Percentiles rank a stretch among this genome's conserved stretches.
Evolutionary conservation across 306 rosid genomes (phyloP).

Genomic region (Comarum palustre): DNA sequence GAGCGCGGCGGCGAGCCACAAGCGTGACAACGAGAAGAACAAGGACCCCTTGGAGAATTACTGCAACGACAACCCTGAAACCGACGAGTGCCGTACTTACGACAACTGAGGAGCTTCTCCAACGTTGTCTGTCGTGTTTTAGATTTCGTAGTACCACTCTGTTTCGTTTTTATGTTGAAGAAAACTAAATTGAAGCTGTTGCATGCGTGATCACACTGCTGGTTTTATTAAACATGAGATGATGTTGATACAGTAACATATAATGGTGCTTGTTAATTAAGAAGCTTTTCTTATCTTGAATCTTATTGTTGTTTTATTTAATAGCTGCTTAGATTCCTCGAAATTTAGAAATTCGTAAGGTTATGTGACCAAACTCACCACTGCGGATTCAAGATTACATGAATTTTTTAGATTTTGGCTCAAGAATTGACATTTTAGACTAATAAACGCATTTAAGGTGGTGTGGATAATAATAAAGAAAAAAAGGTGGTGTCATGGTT

Average conservation of each 20-base stretch:
- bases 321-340: background rate
- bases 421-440: too few relatives aligned
- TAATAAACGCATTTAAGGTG: too few relatives aligned
- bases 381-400: too few relatives aligned
- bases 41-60: slow-evolving; percentile 73
- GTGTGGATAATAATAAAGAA: too few relatives aligned
- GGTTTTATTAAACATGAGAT: slow-evolving; percentile 3
- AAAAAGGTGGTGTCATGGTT: too few relatives aligned
- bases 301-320: background rate
- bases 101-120: slow-evolving; percentile 42
- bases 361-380: too few relatives aligned
- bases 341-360: background rate
- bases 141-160: slow-evolving; percentile 1
- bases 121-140: slow-evolving; percentile 5
- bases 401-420: too few relatives aligned
- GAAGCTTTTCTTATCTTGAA: background rate
- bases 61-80: slow-evolving; percentile 86
- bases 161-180: slow-evolving; percentile 17
- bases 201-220: background rate
- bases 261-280: background rate
- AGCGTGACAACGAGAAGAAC: slow-evolving; percentile 54
- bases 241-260: background rate
- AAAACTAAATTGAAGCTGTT: slow-evolving; percentile 1
- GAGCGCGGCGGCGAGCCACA: slow-evolving; percentile 98
- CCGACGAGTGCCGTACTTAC: slow-evolving; percentile 79